These are phyloP conservation scores for Luffa aegyptiaca DNA, from an alignment of 306 rosid species.

Conservation along the genomic window DNA sequence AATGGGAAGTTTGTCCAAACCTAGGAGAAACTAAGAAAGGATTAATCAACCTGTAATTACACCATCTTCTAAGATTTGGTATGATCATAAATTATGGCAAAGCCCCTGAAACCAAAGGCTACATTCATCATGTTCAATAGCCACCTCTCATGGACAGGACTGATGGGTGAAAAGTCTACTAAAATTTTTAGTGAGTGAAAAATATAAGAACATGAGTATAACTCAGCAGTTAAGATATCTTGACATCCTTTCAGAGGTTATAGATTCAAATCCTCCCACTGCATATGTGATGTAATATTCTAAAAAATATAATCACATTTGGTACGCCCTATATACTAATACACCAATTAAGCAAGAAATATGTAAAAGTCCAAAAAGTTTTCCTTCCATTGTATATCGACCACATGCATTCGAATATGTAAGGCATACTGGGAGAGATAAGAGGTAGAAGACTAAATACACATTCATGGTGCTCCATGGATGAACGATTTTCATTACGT, in stretches of 20 bases:
- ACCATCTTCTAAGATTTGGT: not conserved
- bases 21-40: not conserved
- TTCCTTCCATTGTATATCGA: not conserved
- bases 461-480: constrained; percentile 49
- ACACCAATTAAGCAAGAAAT: not conserved
- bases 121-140: not conserved
- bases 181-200: not conserved
- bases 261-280: not conserved
- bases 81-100: not conserved
- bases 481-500: constrained; percentile 48
- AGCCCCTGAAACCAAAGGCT: not conserved
- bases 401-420: not conserved
- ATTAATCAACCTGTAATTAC: not conserved
- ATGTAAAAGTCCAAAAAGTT: not conserved
- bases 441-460: constrained; percentile 28
- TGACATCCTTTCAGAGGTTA: not conserved
- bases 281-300: not conserved
- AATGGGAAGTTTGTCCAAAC: not conserved
- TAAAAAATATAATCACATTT: not conserved
- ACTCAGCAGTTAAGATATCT: not conserved
- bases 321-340: not conserved
- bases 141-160: not conserved
- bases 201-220: not conserved
- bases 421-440: not conserved
- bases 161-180: not conserved